Conservation (phyloP, 345 rosid species). For the Sisymbrium altissimum region DNA sequence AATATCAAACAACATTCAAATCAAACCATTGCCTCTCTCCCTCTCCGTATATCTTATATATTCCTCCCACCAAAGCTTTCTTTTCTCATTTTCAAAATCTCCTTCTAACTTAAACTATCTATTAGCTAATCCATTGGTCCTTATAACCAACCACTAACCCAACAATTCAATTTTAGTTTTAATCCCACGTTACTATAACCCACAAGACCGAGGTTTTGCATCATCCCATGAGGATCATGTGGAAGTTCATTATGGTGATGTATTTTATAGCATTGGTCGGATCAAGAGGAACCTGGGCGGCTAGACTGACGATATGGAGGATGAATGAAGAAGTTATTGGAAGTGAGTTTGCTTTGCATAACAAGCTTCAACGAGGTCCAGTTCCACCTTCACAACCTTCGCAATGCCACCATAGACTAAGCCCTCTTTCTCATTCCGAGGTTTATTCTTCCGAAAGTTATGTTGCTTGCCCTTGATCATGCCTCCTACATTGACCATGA, state of each 20-base stretch:
- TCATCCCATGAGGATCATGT: conserved; percentile 12
- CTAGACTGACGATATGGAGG: neutral
- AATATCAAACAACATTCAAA: conserved; percentile 9
- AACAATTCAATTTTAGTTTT: neutral
- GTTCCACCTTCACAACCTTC: conserved; percentile 70
- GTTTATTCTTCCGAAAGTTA: conserved; percentile 18
- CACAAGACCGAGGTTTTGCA: neutral
- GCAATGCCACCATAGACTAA: conserved; percentile 44
- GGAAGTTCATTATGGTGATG: conserved; percentile 14
- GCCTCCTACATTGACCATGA: neutral
- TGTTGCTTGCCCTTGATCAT: conserved; percentile 38
- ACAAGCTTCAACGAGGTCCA: conserved; percentile 47
- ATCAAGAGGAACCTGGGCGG: conserved; percentile 7
- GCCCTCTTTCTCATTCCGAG: conserved; percentile 22
- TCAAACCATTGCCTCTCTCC: neutral
- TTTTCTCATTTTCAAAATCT: neutral
- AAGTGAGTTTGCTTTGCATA: conserved; percentile 11
- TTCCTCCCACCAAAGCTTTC: conserved; percentile 1
- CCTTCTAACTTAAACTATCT: neutral
- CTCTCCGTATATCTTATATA: neutral
- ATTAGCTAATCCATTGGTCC: neutral
- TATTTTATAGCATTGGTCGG: conserved; percentile 21
- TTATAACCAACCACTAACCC: neutral
- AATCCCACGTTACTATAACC: neutral
- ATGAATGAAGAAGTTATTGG: neutral